Evolutionary conservation across 108 stramenopile species (phyloP).

Genomic region (Discostella pseudostelligera): DNA sequence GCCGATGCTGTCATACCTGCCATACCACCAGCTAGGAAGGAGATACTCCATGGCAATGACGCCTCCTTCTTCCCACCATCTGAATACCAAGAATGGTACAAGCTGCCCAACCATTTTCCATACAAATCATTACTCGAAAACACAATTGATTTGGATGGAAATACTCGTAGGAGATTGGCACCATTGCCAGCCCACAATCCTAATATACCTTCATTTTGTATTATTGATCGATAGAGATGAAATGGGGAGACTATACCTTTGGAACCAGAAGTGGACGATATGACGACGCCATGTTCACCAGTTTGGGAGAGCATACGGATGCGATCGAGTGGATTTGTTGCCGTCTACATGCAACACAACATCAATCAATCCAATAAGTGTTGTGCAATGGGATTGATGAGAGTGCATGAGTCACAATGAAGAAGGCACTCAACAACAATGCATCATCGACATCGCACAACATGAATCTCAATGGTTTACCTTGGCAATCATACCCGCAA

Average conservation of each 20-base stretch:
- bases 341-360: slow-evolving; percentile 65
- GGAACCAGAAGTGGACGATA: neutral
- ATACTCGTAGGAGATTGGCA: slow-evolving; percentile 84
- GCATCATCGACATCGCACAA: too few species aligned
- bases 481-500: slow-evolving; percentile 92
- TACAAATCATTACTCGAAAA: slow-evolving; percentile 84
- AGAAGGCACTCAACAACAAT: too few species aligned
- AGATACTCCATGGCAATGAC: slow-evolving; percentile 42
- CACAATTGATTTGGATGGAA: slow-evolving; percentile 83
- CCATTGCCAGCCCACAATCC: slow-evolving; percentile 93
- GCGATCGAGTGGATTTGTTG: slow-evolving; percentile 87
- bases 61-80: slow-evolving; percentile 8
- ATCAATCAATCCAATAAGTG: too few species aligned
- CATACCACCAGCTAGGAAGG: slow-evolving; percentile 82
- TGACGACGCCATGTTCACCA: slow-evolving; percentile 63
- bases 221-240: slow-evolving; percentile 65
- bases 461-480: too few species aligned
- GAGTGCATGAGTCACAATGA: too few species aligned
- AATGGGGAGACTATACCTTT: slow-evolving; percentile 20
- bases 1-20: slow-evolving; percentile 82
- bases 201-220: slow-evolving; percentile 75
- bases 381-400: too few species aligned
- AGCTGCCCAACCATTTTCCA: slow-evolving; percentile 37
- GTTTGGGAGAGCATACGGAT: slow-evolving; percentile 91
- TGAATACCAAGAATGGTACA: slow-evolving; percentile 19